Percentiles rank a stretch among this genome's conserved stretches.
These are phyloP conservation scores for Pyrus betulifolia DNA, from an alignment of 306 rosid species.

Conservation along the genomic window DNA sequence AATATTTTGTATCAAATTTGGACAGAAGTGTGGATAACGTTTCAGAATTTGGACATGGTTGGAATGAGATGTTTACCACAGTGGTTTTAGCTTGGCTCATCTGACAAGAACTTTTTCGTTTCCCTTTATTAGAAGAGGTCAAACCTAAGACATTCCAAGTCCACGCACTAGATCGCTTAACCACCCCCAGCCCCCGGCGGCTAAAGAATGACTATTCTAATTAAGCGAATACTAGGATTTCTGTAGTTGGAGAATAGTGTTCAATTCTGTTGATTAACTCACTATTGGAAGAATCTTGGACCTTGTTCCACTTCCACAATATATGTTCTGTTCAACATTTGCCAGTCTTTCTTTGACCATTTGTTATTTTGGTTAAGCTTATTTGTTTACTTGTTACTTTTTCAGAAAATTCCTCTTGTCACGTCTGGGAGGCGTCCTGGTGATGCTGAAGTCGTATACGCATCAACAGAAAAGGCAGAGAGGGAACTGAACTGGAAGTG, in stretches of 20 bases:
- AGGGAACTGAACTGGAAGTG: conserved; percentile 90
- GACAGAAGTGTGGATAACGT: neutral
- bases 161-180: neutral
- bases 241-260: neutral
- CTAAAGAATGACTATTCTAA: neutral
- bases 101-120: neutral
- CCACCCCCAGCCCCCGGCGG: neutral
- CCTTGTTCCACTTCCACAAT: neutral
- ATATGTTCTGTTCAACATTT: neutral
- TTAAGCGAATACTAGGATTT: neutral
- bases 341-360: neutral
- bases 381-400: conserved; percentile 3
- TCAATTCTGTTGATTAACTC: neutral
- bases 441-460: conserved; percentile 83
- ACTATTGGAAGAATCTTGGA: neutral
- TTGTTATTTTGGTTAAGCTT: neutral
- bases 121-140: neutral
- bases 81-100: neutral
- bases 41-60: neutral
- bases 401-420: conserved; percentile 78
- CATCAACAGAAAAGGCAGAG: conserved; percentile 87
- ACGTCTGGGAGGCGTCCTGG: conserved; percentile 84
- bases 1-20: neutral
- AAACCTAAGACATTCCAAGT: neutral
- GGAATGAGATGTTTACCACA: neutral